Base-by-base conservation (phyloP, 805 yeast genomes). In the Saccharomycopsis sp. region DNA sequence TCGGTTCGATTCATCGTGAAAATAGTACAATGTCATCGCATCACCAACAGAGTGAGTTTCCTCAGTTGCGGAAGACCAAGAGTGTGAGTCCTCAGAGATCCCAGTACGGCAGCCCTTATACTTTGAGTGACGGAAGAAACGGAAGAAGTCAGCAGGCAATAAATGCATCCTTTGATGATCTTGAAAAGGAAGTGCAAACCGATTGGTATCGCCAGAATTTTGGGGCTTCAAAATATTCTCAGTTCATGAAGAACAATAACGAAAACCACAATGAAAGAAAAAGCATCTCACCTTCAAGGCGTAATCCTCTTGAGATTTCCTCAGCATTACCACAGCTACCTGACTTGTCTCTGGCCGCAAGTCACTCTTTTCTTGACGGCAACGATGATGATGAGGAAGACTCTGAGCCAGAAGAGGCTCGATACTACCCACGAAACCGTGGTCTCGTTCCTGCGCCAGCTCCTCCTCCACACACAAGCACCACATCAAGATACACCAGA, bases 121-220 rank as follows among this genome's bases (percentile, higher is more conserved):
- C 49, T 17, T 12, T 44, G 22, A 44, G 49, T 17, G 20, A 19
- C 22, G 49, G 49, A 17, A 41, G 55, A 53, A 56, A 29, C 12
- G 38, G 5, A 20, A 41, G 55, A 53, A 56, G 53, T 22, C 17
- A 51, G 25, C 41, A 53, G 22, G 52, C 58, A 19, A 56, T 59
- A 34, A 59, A 56, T 25, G 56, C 56, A 15, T 54, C 68, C 3
- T 70, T 71, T 58, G 74, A 70, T 59, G 71, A 69, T 49, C 56
- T 71, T 7, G 73, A 70, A 50, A 65, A 70, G 54, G 71, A 70
- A 53, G 73, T 71, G 0, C 73, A 68, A 38, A 66, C 69, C 2
- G 71, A 69, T 52, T 66, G 68, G 66, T 65, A 64, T 25, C 63
- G 47, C 29, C 54, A 50, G 47, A 55, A 52, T 17, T 42, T 52